Conservation (phyloP, 2,329 filamentous ascomycete species). For the Trichoderma koningii region DNA sequence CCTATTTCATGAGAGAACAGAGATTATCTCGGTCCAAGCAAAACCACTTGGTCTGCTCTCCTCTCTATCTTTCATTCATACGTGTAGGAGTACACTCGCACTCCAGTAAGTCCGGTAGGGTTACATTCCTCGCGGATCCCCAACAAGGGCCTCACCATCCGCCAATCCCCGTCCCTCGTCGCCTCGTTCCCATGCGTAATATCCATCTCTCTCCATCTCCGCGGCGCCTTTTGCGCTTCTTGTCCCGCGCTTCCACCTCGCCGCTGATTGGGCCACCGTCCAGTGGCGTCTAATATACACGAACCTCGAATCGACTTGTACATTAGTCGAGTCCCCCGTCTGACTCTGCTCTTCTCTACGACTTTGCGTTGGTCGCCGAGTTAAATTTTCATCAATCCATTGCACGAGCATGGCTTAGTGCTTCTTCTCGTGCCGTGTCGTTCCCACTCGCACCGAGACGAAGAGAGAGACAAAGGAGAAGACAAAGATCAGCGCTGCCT, state of each 20-base stretch:
- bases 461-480: too few relatives aligned
- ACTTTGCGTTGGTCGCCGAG: not conserved
- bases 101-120: not conserved
- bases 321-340: not conserved
- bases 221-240: constrained; percentile 13
- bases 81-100: not conserved
- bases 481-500: too few relatives aligned
- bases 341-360: not conserved
- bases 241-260: constrained; percentile 16
- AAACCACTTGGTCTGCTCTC: too few relatives aligned
- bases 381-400: not conserved
- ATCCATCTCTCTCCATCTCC: constrained; percentile 3
- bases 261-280: constrained; percentile 16
- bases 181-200: not conserved
- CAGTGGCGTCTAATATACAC: constrained; percentile 8
- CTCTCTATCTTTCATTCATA: not conserved
- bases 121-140: constrained; percentile 18
- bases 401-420: not conserved
- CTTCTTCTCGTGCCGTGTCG: not conserved
- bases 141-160: not conserved
- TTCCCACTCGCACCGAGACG: constrained; percentile 19
- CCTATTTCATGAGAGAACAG: too few relatives aligned
- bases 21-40: too few relatives aligned
- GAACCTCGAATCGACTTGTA: too few relatives aligned
- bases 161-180: not conserved